Conservation (phyloP, 2,329 filamentous ascomycete species). For the Trichophyton verrucosum region DNA sequence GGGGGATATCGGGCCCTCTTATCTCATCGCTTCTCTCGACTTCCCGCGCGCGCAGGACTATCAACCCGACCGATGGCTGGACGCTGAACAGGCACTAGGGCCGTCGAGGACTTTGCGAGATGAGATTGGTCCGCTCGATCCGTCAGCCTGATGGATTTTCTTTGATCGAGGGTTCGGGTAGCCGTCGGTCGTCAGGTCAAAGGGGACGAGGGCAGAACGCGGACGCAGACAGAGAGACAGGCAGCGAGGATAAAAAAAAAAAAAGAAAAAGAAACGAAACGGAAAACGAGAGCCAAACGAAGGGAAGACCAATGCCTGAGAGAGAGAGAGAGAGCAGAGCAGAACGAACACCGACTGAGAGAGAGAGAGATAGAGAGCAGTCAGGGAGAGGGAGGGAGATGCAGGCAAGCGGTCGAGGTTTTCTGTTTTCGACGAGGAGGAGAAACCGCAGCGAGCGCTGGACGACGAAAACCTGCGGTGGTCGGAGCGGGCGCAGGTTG, state of each 20-base stretch:
- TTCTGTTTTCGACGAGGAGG: not conserved
- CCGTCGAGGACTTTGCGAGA: not conserved
- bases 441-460: not conserved
- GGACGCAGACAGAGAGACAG: not conserved
- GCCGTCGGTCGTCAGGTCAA: not conserved
- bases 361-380: not conserved
- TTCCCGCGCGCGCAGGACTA: not conserved
- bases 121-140: not conserved
- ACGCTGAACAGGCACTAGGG: not conserved
- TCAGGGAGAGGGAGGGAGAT: not conserved
- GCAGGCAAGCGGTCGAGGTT: not conserved
- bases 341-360: not conserved
- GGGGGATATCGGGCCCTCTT: no score
- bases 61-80: not conserved
- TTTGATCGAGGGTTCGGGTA: not conserved
- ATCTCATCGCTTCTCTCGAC: not conserved
- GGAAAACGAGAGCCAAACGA: not conserved
- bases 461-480: conserved; percentile 1
- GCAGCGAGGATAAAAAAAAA: no score
- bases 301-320: not conserved
- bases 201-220: not conserved
- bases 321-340: not conserved
- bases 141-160: not conserved
- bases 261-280: not conserved
- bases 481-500: not conserved